Percentiles rank a stretch among this genome's conserved stretches.
phyloP scores from a whole-genome alignment of 2,329 filamentous ascomycete genomes.

The Aureobasidium namibiae region DNA sequence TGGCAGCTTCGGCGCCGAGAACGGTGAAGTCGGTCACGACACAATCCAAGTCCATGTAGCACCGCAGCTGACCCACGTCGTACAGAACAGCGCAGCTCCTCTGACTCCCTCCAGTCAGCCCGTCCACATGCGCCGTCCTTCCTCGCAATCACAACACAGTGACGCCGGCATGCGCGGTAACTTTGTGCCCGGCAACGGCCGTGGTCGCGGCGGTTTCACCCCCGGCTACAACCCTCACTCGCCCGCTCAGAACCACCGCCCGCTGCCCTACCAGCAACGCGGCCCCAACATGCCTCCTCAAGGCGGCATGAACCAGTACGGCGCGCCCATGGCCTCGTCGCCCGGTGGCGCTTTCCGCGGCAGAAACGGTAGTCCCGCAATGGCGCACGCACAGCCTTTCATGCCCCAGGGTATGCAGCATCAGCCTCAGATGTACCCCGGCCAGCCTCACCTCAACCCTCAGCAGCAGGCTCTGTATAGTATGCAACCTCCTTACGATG shows the following conservation, averaged over 20 bases:
- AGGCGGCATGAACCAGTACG: conserved; percentile 27
- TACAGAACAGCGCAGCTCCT: conserved; percentile 26
- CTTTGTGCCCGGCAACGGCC: conserved; percentile 36
- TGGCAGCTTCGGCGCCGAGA: conserved; percentile 71
- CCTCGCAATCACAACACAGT: conserved; percentile 71
- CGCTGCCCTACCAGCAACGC: conserved; percentile 42
- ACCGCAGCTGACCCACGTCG: conserved; percentile 2
- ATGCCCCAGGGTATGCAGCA: conserved; percentile 46
- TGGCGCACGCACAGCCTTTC: conserved; percentile 54
- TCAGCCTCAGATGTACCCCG: conserved; percentile 54
- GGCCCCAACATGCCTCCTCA: conserved; percentile 45
- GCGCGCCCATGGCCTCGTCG: conserved; percentile 24
- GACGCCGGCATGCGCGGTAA: conserved; percentile 48
- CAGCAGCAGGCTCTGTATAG: conserved; percentile 54
- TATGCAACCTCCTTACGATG: conserved; percentile 46
- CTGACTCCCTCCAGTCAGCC: conserved; percentile 55
- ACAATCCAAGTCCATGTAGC: conserved; percentile 30
- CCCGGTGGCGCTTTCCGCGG: conserved; percentile 30
- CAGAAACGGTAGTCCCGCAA: conserved; percentile 50
- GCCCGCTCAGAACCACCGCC: conserved; percentile 45
- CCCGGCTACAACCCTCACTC: conserved; percentile 45
- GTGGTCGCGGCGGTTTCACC: conserved; percentile 44
- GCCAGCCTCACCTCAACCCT: conserved; percentile 48
- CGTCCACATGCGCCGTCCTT: conserved; percentile 78
- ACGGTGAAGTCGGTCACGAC: conserved; percentile 56